phyloP scores from a whole-genome alignment of 2,329 filamentous ascomycete species.

The Neophaeococcomyces aloes region DNA sequence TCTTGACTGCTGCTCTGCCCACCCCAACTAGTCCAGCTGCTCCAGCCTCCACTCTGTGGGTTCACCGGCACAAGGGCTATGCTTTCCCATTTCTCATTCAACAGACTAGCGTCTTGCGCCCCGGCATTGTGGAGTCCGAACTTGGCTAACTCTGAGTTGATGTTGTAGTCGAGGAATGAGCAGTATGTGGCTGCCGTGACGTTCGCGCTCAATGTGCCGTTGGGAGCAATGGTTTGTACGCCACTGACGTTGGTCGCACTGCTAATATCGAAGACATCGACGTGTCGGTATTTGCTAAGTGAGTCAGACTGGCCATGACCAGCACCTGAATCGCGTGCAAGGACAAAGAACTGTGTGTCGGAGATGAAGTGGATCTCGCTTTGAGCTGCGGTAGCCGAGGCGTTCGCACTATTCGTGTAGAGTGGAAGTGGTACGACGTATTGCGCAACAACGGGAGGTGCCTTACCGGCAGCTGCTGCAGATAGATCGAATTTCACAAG shows the following conservation, averaged over 20 bases:
- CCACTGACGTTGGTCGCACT: slow-evolving; percentile 52
- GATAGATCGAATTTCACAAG: slow-evolving; percentile 55
- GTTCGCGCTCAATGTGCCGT: slow-evolving; percentile 43
- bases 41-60: slow-evolving; percentile 23
- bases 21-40: slow-evolving; percentile 18
- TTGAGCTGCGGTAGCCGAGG: slow-evolving; percentile 46
- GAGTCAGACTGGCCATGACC: slow-evolving; percentile 48
- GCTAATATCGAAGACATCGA: slow-evolving; percentile 58
- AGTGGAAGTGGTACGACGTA: slow-evolving; percentile 57
- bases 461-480: slow-evolving; percentile 19
- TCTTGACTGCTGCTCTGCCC: slow-evolving; percentile 27
- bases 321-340: slow-evolving; percentile 52
- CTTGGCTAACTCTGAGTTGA: slow-evolving; percentile 51
- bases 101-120: slow-evolving; percentile 43
- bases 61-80: slow-evolving; percentile 53
- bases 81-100: slow-evolving; percentile 73
- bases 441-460: slow-evolving; percentile 45
- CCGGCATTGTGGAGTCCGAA: slow-evolving; percentile 63
- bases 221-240: slow-evolving; percentile 34
- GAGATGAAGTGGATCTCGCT: slow-evolving; percentile 58
- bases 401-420: slow-evolving; percentile 42
- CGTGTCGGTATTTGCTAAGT: slow-evolving; percentile 53
- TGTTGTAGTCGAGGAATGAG: slow-evolving; percentile 57
- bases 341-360: slow-evolving; percentile 54
- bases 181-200: slow-evolving; percentile 54